These are phyloP conservation scores for Syzygium aromaticum DNA, from an alignment of 345 rosid species.

Conservation along the genomic window DNA sequence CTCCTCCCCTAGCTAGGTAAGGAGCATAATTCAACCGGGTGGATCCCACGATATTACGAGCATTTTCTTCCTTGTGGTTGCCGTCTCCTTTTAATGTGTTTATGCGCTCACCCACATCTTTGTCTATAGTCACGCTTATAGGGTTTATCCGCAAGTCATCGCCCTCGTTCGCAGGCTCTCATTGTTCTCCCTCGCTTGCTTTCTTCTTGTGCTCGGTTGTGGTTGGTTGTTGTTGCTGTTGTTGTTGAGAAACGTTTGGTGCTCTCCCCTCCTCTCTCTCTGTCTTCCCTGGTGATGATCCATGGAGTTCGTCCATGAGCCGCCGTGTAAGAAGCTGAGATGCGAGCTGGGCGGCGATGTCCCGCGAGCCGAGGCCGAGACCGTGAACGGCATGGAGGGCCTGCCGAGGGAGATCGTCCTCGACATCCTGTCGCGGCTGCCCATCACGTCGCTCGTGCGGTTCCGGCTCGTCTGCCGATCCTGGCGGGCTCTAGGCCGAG, in stretches of 20 bases:
- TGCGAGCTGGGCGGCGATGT: neutral
- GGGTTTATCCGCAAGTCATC: neutral
- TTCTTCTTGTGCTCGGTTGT: neutral
- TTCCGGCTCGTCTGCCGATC: slow-evolving; percentile 29
- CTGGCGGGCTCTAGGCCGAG: slow-evolving; percentile 20
- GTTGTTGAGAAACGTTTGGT: neutral
- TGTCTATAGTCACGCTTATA: neutral
- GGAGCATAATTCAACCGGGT: neutral
- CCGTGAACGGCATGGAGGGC: slow-evolving; percentile 8
- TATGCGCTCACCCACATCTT: neutral
- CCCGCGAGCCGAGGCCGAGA: neutral
- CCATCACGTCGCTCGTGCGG: slow-evolving; percentile 17
- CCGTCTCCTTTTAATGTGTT: neutral
- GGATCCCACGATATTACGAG: neutral
- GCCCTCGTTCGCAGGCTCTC: neutral
- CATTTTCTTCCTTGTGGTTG: neutral
- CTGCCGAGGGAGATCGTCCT: slow-evolving; percentile 20
- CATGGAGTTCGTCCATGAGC: neutral
- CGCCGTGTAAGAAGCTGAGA: neutral
- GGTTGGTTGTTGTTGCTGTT: too few species aligned
- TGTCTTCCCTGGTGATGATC: neutral
- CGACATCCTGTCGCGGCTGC: slow-evolving; percentile 22
- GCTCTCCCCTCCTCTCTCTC: neutral
- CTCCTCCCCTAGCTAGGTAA: neutral
- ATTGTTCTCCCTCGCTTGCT: neutral